Percentiles rank a stretch among this genome's conserved stretches.
These are phyloP conservation scores for Chaetothyriales sp. DNA, from an alignment of 2,329 filamentous ascomycete species.

Conservation along the genomic window DNA sequence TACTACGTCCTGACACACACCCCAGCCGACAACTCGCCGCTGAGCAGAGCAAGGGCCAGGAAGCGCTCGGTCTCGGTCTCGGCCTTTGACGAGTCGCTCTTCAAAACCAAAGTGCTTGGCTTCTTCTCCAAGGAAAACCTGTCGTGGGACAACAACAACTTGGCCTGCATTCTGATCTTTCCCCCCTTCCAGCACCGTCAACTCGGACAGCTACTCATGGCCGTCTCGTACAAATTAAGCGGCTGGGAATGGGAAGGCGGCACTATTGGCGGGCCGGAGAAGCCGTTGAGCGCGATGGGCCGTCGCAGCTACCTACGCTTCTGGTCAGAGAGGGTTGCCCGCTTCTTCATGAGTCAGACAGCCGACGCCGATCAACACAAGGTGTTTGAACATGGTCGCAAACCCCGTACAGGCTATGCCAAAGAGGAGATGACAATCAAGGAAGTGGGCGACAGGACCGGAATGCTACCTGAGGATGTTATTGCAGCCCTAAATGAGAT, in stretches of 20 bases:
- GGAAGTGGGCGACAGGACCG: constrained; percentile 62
- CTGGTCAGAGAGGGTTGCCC: constrained; percentile 72
- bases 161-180: constrained; percentile 91
- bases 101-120: constrained; percentile 54
- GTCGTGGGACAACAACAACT: constrained; percentile 96
- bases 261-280: constrained; percentile 80
- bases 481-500: constrained; percentile 66
- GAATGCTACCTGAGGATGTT: constrained; percentile 75
- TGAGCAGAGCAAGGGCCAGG: constrained; percentile 9
- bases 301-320: constrained; percentile 69
- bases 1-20: constrained; percentile 85
- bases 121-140: constrained; percentile 99
- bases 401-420: constrained; percentile 12
- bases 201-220: constrained; percentile 78
- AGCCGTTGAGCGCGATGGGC: constrained; percentile 77
- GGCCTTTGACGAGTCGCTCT: constrained; percentile 22
- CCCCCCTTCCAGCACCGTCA: constrained; percentile 90
- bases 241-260: constrained; percentile 52
- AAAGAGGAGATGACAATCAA: constrained; percentile 48
- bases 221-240: constrained; percentile 83
- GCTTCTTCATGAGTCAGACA: constrained; percentile 36
- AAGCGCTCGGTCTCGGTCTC: constrained; percentile 14
- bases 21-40: not conserved
- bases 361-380: constrained; percentile 20
- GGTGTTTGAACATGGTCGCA: constrained; percentile 26